phyloP scores from a whole-genome alignment of 352 stramenopile species.

The Peronospora belbahrii region DNA sequence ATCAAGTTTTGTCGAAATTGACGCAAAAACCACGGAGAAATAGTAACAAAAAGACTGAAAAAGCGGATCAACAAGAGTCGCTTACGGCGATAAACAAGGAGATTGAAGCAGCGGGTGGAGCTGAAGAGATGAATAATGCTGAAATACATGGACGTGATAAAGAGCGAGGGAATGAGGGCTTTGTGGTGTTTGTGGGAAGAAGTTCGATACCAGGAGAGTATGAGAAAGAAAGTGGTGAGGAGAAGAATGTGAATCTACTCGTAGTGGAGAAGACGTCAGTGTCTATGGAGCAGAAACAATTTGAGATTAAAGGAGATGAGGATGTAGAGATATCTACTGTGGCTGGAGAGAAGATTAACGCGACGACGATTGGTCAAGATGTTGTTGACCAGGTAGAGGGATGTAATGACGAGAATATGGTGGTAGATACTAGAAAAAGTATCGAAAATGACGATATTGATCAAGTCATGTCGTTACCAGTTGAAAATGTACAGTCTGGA shows the following conservation, averaged over 20 bases:
- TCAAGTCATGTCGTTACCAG: not conserved
- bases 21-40: slow-evolving; percentile 5
- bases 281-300: not conserved
- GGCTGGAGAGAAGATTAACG: not conserved
- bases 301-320: not conserved
- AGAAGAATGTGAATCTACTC: not conserved
- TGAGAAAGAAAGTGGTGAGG: not conserved
- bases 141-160: not conserved
- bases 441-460: not conserved
- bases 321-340: not conserved
- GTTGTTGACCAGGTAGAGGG: slow-evolving; percentile 1
- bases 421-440: not conserved
- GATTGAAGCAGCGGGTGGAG: not conserved
- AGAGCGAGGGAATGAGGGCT: not conserved
- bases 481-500: not conserved
- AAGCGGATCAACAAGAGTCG: not conserved
- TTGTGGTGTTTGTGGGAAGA: not conserved
- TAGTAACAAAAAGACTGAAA: not conserved
- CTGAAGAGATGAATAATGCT: not conserved
- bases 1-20: slow-evolving; percentile 12
- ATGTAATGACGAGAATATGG: not conserved
- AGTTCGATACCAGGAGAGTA: not conserved
- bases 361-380: not conserved
- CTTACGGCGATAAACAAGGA: slow-evolving; percentile 7
- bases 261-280: not conserved